Base-by-base conservation (phyloP, 495 filamentous ascomycete genomes). In the Penicillium dipodomyicola region DNA sequence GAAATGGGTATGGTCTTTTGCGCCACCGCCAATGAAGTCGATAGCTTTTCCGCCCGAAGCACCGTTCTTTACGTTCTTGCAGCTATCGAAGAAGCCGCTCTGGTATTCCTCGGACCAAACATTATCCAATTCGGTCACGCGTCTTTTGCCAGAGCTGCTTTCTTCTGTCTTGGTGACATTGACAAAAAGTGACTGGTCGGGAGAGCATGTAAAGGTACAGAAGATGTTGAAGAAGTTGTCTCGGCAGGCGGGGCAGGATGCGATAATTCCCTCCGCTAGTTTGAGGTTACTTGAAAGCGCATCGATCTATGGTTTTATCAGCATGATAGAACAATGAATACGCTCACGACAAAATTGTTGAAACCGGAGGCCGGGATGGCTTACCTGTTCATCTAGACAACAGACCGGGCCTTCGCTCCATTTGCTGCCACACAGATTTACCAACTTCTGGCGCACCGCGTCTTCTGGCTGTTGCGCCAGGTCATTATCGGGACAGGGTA, bases 171-270 rank as follows among this genome's bases (percentile, higher is more conserved):
- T 73, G 7, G 94, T 97, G 41, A 98, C 87, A 67, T 98, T 98
- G 66, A 97, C 76, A 64, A 98, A 98, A 2, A 96, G 79, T 5
- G 90, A 96, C 70, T 98, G 94, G 66, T 97, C 87, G 9, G 95
- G 92, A 10, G 95, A 97, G 77, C 94, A 98, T 19, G 92, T 97
- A 61, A 98, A 96, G 5, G 90, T 91, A 75, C 94, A 98, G 66
- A 98, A 98, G 43, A 95, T 82, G 77, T 97, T 92, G 80, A 88
- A 96, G 73, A 98, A 98, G 75, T 98, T 98, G 51, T 87, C 86
- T 73, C 90, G 92, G 79, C 94, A 98, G 25, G 94, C 94, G 12
- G 94, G 94, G 73, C 94, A 98, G 22, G 90, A 87, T 29, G 89
- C 81, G 67, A 97, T 96, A 59, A 98, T 87, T 50, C 84, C 79